Conservation (phyloP, 108 stramenopile genomes). For the Cyclotella baltica region DNA sequence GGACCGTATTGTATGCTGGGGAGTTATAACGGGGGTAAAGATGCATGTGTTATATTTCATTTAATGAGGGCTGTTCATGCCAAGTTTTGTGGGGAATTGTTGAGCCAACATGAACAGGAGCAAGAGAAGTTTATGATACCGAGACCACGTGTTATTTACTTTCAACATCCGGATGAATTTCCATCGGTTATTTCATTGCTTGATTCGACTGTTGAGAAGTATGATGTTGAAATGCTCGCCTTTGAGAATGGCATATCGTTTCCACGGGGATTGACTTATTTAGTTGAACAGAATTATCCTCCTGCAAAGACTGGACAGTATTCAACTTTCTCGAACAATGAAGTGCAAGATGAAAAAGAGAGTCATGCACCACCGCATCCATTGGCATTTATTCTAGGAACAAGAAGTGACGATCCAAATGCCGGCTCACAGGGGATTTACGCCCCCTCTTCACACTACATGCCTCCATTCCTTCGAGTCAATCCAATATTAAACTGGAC, state of each 20-base stretch:
- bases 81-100: slow-evolving; percentile 50
- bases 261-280: slow-evolving; percentile 64
- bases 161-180: slow-evolving; percentile 86
- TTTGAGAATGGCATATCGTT: slow-evolving; percentile 76
- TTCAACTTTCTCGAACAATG: too few species aligned
- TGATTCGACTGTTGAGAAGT: slow-evolving; percentile 67
- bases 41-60: slow-evolving; percentile 96
- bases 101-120: slow-evolving; percentile 46
- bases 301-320: slow-evolving; percentile 29
- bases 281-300: slow-evolving; percentile 66
- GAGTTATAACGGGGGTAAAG: slow-evolving; percentile 99
- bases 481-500: slow-evolving; percentile 96
- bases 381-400: slow-evolving; percentile 95
- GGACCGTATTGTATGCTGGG: slow-evolving; percentile 80
- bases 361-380: slow-evolving; percentile 50
- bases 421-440: slow-evolving; percentile 81
- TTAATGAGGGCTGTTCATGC: slow-evolving; percentile 92
- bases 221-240: slow-evolving; percentile 91
- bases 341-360: neutral
- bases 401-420: slow-evolving; percentile 94
- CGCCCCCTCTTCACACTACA: slow-evolving; percentile 85
- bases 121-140: slow-evolving; percentile 29
- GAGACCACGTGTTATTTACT: slow-evolving; percentile 83
- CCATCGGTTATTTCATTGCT: slow-evolving; percentile 70
- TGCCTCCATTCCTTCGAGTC: slow-evolving; percentile 98